Evolutionary conservation across 129 eudicot species (phyloP).

Genomic region (Kitagawia praeruptora): DNA sequence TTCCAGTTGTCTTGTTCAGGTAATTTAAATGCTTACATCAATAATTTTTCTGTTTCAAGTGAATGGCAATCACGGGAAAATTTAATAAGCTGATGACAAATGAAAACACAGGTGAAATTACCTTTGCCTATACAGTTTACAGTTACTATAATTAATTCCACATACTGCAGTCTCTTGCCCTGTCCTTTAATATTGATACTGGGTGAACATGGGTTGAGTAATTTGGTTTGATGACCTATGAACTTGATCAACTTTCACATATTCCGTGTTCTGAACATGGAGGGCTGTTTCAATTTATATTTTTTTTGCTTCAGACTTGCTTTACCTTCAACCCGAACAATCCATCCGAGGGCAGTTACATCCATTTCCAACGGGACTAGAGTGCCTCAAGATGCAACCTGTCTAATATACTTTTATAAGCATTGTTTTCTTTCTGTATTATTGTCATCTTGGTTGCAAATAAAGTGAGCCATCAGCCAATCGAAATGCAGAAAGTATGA

Average conservation of each 20-base stretch:
- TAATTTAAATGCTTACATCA: conserved; percentile 16
- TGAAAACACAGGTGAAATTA: background rate
- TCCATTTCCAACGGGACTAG: background rate
- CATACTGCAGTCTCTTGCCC: background rate
- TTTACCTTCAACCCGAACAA: background rate
- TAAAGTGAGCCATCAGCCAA: background rate
- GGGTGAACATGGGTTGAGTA: background rate
- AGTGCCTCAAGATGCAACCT: background rate
- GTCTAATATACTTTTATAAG: background rate
- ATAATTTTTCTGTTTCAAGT: background rate
- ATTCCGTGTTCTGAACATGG: background rate
- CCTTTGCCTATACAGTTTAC: background rate
- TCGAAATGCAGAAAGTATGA: background rate
- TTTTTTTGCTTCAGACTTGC: background rate
- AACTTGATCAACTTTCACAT: background rate
- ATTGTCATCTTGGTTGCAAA: background rate
- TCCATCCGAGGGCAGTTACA: background rate
- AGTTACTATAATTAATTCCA: background rate
- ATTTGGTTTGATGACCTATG: background rate
- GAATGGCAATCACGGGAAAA: background rate
- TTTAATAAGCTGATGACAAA: background rate
- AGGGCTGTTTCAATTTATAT: background rate
- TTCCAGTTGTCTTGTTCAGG: conserved; percentile 88
- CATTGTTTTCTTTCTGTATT: background rate
- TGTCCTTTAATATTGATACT: background rate